Conservation (phyloP, 495 filamentous ascomycete genomes). For the Aspergillus affinis region DNA sequence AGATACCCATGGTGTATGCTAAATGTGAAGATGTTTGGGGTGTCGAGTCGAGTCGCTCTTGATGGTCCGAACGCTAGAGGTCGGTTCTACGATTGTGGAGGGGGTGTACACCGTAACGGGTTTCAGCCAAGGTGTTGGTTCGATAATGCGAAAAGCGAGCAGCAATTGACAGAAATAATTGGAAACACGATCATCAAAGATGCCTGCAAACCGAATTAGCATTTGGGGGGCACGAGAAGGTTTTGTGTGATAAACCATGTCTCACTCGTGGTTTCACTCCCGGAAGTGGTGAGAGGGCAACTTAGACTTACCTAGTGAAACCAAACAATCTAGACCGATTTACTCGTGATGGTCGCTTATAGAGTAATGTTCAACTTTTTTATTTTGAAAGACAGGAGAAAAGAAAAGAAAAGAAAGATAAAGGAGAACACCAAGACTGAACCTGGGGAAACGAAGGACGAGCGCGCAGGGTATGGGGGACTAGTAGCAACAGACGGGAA, state of each 20-base stretch:
- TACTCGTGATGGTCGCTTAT: neutral
- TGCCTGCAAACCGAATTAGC: neutral
- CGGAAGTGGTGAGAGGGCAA: neutral
- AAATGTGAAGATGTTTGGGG: neutral
- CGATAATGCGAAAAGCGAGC: neutral
- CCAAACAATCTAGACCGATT: neutral
- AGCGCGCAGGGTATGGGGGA: neutral
- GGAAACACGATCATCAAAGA: neutral
- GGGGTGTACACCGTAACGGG: neutral
- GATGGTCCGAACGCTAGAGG: neutral
- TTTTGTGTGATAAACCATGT: neutral
- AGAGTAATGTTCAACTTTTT: neutral
- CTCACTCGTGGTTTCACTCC: neutral
- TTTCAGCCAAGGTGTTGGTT: neutral
- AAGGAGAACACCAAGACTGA: neutral
- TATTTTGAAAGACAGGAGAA: neutral
- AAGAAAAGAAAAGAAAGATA: neutral
- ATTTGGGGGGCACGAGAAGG: neutral
- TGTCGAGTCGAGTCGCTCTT: neutral
- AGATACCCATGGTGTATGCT: constrained; percentile 48
- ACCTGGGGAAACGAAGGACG: neutral
- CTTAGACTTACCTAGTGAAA: neutral
- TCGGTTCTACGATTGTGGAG: neutral
- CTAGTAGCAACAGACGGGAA: neutral
- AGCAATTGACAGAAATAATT: neutral